Percentiles rank a stretch among this genome's conserved stretches.
These are phyloP conservation scores for Collybia nuda DNA, from an alignment of 768 basidiomycete genomes.

Conservation along the genomic window DNA sequence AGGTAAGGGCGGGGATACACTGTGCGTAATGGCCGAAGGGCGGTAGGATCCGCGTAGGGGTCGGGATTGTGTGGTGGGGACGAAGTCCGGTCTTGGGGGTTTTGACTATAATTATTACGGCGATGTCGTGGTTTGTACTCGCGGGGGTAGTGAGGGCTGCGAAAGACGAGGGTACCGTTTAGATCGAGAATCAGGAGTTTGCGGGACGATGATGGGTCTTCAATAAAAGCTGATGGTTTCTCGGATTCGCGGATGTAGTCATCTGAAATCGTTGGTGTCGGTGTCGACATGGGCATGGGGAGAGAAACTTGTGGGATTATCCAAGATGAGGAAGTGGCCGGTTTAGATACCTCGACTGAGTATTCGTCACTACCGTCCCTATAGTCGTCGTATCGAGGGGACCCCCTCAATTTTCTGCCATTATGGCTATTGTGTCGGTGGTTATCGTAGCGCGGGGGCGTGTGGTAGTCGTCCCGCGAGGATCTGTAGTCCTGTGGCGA, in stretches of 20 bases:
- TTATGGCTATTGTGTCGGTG: too few species aligned
- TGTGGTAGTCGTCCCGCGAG: too few species aligned
- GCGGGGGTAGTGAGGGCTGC: slow-evolving; percentile 39
- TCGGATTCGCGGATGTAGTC: slow-evolving; percentile 31
- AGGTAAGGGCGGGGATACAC: slow-evolving; percentile 69
- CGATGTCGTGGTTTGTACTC: not conserved
- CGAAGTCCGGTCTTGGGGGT: not conserved
- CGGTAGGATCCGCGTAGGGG: slow-evolving; percentile 21
- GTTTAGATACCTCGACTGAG: too few species aligned
- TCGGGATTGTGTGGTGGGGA: slow-evolving; percentile 11
- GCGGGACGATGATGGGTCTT: slow-evolving; percentile 29
- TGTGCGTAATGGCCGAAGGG: slow-evolving; percentile 29
- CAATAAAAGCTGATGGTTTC: slow-evolving; percentile 24
- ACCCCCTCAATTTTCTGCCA: too few species aligned
- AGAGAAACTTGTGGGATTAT: slow-evolving; percentile 14
- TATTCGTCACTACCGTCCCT: too few species aligned
- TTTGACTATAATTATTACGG: not conserved
- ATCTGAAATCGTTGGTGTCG: slow-evolving; percentile 21
- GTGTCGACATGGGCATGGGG: slow-evolving; percentile 43
- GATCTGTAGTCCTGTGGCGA: too few species aligned
- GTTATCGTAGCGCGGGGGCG: too few species aligned
- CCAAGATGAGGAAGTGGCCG: too few species aligned
- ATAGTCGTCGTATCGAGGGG: too few species aligned
- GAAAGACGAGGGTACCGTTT: slow-evolving; percentile 72
- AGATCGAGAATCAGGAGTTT: slow-evolving; percentile 77